Evolutionary conservation across 164 flowering plant species (phyloP).

Genomic region (Amborella trichopoda): DNA sequence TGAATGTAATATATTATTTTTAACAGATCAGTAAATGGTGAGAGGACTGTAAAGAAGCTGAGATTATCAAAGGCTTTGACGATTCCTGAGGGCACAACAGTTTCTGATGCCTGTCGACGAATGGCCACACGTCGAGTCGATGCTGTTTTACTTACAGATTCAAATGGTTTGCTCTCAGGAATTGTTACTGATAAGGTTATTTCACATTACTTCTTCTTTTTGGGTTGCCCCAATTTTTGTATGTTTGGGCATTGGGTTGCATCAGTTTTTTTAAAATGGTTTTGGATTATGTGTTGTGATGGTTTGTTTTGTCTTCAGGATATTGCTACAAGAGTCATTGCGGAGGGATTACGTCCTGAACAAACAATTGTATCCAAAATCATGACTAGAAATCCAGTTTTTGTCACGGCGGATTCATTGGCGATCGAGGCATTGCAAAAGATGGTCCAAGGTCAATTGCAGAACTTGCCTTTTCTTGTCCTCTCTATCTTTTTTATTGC

Average conservation of each 20-base stretch:
- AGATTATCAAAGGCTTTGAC: constrained; percentile 88
- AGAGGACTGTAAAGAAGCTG: constrained; percentile 90
- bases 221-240: not conserved
- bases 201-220: not conserved
- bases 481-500: too few relatives aligned
- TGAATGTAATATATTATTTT: not conserved
- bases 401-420: constrained; percentile 75
- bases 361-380: constrained; percentile 80
- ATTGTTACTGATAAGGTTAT: constrained; percentile 82
- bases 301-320: constrained; percentile 43
- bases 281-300: not conserved
- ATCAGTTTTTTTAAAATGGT: not conserved
- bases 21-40: constrained; percentile 38
- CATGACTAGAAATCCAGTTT: constrained; percentile 90
- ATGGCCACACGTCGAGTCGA: constrained; percentile 89
- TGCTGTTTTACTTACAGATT: constrained; percentile 84
- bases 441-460: constrained; percentile 77
- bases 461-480: not conserved
- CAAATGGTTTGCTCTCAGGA: constrained; percentile 82
- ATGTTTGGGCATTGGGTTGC: not conserved
- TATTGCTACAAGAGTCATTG: constrained; percentile 78
- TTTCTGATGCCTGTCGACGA: constrained; percentile 85
- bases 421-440: constrained; percentile 94
- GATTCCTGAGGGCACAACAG: constrained; percentile 86
- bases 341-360: constrained; percentile 79